Percentiles rank a stretch among this genome's conserved stretches.
Evolutionary conservation across 2,329 filamentous ascomycete genomes (phyloP).

Genomic region (Lecanosticta acicola): DNA sequence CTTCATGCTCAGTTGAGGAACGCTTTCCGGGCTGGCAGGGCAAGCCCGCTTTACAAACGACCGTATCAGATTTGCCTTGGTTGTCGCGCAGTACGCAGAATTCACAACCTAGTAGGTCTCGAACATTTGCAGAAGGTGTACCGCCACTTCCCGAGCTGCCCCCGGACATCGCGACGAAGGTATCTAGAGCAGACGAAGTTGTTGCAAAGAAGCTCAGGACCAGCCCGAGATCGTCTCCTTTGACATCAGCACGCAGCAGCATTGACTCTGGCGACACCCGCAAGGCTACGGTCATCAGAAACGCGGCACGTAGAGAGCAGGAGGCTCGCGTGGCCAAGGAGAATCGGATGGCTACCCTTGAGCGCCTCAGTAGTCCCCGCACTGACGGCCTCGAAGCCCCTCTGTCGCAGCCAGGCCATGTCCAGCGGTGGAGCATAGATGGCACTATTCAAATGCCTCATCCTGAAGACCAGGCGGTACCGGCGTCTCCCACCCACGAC

Average conservation of each 20-base stretch:
- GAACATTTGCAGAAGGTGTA: conserved; percentile 10
- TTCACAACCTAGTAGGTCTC: conserved; percentile 1
- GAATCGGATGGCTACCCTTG: conserved; percentile 3
- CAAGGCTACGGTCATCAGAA: neutral
- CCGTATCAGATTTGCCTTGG: conserved; percentile 7
- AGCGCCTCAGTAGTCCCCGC: neutral
- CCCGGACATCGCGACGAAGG: conserved; percentile 25
- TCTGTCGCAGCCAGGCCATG: neutral
- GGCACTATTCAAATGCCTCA: conserved; percentile 10
- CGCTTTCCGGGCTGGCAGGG: conserved; percentile 26
- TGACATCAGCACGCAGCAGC: conserved; percentile 20
- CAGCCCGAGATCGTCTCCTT: conserved; percentile 18
- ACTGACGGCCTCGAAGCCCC: neutral
- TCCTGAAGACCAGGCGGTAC: conserved; percentile 2
- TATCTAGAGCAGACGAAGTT: conserved; percentile 24
- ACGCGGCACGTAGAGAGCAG: conserved; percentile 1
- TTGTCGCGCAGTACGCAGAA: neutral
- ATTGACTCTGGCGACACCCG: conserved; percentile 13
- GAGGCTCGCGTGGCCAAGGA: conserved; percentile 5
- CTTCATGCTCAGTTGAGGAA: conserved; percentile 23
- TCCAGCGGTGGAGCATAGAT: conserved; percentile 4
- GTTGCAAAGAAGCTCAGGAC: conserved; percentile 24
- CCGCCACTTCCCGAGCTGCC: conserved; percentile 31
- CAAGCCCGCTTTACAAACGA: conserved; percentile 17
- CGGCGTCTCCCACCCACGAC: conserved; percentile 17